Conservation (phyloP, 169 alveolate genomes). For the Perkinsus chesapeaki region DNA sequence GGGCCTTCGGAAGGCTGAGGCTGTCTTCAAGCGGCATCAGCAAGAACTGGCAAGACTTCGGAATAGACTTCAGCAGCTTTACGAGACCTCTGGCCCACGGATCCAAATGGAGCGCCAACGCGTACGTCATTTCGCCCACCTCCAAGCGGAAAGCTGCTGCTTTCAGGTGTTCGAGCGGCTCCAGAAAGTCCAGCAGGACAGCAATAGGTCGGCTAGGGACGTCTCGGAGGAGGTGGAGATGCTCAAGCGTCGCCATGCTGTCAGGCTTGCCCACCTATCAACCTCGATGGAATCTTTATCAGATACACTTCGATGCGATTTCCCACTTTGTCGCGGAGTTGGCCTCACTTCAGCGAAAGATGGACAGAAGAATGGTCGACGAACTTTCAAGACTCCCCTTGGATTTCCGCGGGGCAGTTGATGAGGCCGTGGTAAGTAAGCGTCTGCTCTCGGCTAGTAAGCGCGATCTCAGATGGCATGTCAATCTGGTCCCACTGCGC, state of each 20-base stretch:
- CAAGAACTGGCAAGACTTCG: not conserved
- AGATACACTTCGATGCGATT: not conserved
- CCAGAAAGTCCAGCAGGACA: not conserved
- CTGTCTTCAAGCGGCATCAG: not conserved
- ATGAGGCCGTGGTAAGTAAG: not conserved
- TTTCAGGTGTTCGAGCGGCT: not conserved
- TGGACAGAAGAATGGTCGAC: not conserved
- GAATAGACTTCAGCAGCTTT: not conserved
- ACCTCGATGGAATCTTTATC: not conserved
- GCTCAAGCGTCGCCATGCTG: not conserved
- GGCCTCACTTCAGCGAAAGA: not conserved
- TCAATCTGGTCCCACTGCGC: not conserved
- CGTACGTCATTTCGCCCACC: not conserved
- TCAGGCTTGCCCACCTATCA: not conserved
- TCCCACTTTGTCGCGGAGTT: not conserved
- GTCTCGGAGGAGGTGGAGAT: not conserved
- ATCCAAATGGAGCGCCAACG: not conserved
- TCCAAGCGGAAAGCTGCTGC: not conserved
- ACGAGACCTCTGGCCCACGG: not conserved
- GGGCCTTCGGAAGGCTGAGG: not conserved
- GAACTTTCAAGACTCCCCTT: not conserved
- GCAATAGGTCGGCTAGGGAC: not conserved
- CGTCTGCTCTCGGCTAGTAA: not conserved
- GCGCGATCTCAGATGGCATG: not conserved
- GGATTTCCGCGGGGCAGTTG: not conserved